phyloP scores from a whole-genome alignment of 1,284 basidiomycete genomes.

The Malassezia sp. region DNA sequence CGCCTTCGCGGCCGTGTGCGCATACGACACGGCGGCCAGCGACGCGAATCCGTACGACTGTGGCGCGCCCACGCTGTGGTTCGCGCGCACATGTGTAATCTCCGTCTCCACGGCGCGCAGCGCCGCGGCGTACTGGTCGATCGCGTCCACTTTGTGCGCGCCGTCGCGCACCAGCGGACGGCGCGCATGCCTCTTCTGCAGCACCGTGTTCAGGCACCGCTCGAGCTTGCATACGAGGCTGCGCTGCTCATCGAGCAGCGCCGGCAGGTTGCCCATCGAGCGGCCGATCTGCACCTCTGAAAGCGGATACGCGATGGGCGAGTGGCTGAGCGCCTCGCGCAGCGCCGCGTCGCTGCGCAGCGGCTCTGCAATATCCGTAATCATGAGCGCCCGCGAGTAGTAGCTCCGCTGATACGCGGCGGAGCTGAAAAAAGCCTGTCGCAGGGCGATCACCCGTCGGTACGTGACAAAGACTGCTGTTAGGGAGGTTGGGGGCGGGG shows the following conservation, averaged over 20 bases:
- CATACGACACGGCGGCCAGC: constrained; percentile 35
- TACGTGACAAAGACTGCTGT: constrained; percentile 41
- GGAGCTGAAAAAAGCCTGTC: constrained; percentile 41
- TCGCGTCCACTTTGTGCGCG: constrained; percentile 53
- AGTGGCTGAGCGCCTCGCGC: constrained; percentile 55
- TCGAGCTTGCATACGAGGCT: constrained; percentile 73
- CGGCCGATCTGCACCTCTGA: constrained; percentile 71
- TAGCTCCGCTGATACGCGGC: constrained; percentile 37
- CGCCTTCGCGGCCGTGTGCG: constrained; percentile 36
- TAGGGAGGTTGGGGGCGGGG: too few relatives aligned
- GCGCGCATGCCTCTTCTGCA: background rate
- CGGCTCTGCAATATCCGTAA: constrained; percentile 62
- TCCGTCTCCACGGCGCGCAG: constrained; percentile 33
- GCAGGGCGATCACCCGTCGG: constrained; percentile 31
- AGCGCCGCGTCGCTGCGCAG: constrained; percentile 55
- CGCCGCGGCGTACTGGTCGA: constrained; percentile 34
- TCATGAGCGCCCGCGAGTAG: constrained; percentile 57
- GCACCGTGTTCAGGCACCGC: constrained; percentile 57
- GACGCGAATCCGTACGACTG: constrained; percentile 44
- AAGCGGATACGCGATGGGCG: constrained; percentile 63
- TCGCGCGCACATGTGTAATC: constrained; percentile 49
- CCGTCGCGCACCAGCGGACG: constrained; percentile 64
- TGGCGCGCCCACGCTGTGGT: constrained; percentile 29
- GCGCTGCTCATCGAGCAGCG: constrained; percentile 73
- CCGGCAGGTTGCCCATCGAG: constrained; percentile 61